A percentile compares a stretch with the other conserved stretches of the same genome.
Conservation (phyloP, 2,329 filamentous ascomycete genomes). For the Aspergillus sclerotialis region DNA sequence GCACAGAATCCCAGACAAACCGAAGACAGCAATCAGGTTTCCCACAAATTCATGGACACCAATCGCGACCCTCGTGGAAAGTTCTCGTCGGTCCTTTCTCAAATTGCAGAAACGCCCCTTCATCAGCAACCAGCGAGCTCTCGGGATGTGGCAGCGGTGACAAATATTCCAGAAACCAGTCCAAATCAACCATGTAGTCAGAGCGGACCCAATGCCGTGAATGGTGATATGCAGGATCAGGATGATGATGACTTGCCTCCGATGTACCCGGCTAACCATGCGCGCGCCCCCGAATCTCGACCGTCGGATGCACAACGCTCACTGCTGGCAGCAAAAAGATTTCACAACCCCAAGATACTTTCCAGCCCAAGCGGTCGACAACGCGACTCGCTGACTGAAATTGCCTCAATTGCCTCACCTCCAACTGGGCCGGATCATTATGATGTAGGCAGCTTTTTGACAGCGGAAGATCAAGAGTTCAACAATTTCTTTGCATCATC, state of each 20-base stretch:
- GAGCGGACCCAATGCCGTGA: constrained; percentile 15
- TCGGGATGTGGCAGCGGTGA: constrained; percentile 22
- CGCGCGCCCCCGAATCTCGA: constrained; percentile 13
- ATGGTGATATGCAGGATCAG: constrained; percentile 19
- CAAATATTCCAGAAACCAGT: constrained; percentile 34
- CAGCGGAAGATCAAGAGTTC: constrained; percentile 34
- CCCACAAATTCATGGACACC: constrained; percentile 3
- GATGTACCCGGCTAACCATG: constrained; percentile 15
- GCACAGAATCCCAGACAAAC: constrained; percentile 6
- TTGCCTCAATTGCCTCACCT: constrained; percentile 37
- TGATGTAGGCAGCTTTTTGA: constrained; percentile 31
- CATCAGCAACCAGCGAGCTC: constrained; percentile 15
- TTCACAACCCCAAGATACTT: constrained; percentile 20
- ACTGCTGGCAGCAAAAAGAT: constrained; percentile 19
- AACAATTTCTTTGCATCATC: constrained; percentile 26
- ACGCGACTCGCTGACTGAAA: constrained; percentile 33
- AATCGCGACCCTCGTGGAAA: constrained; percentile 16
- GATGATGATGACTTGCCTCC: constrained; percentile 34
- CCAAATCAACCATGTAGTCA: constrained; percentile 19
- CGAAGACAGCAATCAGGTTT: constrained; percentile 11
- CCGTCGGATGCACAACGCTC: constrained; percentile 14
- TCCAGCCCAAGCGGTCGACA: constrained; percentile 34
- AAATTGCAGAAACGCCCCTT: constrained; percentile 34
- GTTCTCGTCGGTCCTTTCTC: constrained; percentile 32
- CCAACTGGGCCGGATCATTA: constrained; percentile 23